Percentiles rank a stretch among this genome's conserved stretches.
Conservation (phyloP, 768 basidiomycete species). For the Imleria badia region DNA sequence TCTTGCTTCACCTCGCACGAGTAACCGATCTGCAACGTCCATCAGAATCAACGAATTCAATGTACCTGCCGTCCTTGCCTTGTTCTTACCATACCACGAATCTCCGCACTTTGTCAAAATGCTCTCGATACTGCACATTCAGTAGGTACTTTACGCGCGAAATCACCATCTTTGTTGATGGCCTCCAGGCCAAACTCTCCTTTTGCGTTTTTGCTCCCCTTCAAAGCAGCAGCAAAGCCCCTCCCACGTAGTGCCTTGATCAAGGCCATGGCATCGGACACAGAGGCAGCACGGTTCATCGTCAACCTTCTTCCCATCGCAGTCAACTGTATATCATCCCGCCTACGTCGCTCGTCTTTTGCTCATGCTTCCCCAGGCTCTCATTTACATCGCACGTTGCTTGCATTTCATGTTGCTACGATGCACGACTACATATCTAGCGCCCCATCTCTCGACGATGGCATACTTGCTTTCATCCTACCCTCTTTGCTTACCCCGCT, state of each 20-base stretch:
- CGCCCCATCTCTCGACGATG: slow-evolving; percentile 59
- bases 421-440: slow-evolving; percentile 77
- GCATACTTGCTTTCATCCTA: slow-evolving; percentile 60
- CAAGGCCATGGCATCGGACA: slow-evolving; percentile 70
- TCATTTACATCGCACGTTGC: slow-evolving; percentile 62
- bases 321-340: slow-evolving; percentile 39
- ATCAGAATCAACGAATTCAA: slow-evolving; percentile 92
- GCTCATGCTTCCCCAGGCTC: slow-evolving; percentile 29
- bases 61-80: slow-evolving; percentile 66
- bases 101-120: slow-evolving; percentile 94
- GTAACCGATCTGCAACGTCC: not conserved
- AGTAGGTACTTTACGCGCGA: slow-evolving; percentile 41
- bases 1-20: not conserved
- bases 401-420: slow-evolving; percentile 80
- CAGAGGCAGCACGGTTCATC: slow-evolving; percentile 72
- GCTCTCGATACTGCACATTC: slow-evolving; percentile 79
- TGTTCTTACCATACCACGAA: slow-evolving; percentile 95
- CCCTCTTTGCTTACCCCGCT: slow-evolving; percentile 64
- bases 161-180: not conserved
- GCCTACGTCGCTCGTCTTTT: not conserved
- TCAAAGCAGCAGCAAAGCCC: slow-evolving; percentile 73
- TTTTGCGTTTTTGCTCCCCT: slow-evolving; percentile 71
- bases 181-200: slow-evolving; percentile 46
- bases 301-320: slow-evolving; percentile 61
- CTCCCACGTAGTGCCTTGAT: slow-evolving; percentile 74